Base-by-base conservation (phyloP, 2,329 filamentous ascomycete species). In the Alternaria sp. region DNA sequence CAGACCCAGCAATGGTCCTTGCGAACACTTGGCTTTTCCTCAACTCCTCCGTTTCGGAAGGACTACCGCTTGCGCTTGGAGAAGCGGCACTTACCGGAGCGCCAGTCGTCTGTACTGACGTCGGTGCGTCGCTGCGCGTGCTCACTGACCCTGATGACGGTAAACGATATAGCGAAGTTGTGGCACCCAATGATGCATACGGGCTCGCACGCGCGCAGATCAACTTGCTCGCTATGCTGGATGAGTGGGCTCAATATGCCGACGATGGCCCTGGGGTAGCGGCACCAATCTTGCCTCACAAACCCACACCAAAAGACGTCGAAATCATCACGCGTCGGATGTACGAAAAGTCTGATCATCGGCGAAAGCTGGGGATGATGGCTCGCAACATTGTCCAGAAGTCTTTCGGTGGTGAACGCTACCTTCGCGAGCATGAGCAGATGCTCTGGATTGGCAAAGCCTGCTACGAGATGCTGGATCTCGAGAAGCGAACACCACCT, bases 121-220 rank as follows among this genome's bases (percentile, higher is more conserved):
- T 87, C 7, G 85, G 85, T 28, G 85, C 86, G 9, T 86, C 85
- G 2, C 81, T 85, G 3, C 81, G 85, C 25, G 85, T 88, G 0
- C 79, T 88, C n/a, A 88, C 85, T 0, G 85, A 87, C 65, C 84
- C 83, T 0, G 82, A 82, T 10, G 72, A 76, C 23, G 78, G 77
- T 46, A 79, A 79, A 58, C 80, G 83, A 25, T 90, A 87, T 79
- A 88, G 86, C 65, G 88, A 87, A 61, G 86, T 90, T 6, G 87
- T 90, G 3, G 86, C 88, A 13, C 88, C 88, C 3, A 90, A 90
- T 68, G 88, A 90, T 72, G 84, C 88, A 5, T 83, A 83, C 40
- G 84, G 85, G 5, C 81, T 90, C 2, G 88, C 88, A 2, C 82
- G 85, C 23, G 88, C 88, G 0, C 88, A 90, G 69, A 85, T 90